Evolutionary conservation across 106 monocot species (phyloP).

Genomic region (Allium cepa): DNA sequence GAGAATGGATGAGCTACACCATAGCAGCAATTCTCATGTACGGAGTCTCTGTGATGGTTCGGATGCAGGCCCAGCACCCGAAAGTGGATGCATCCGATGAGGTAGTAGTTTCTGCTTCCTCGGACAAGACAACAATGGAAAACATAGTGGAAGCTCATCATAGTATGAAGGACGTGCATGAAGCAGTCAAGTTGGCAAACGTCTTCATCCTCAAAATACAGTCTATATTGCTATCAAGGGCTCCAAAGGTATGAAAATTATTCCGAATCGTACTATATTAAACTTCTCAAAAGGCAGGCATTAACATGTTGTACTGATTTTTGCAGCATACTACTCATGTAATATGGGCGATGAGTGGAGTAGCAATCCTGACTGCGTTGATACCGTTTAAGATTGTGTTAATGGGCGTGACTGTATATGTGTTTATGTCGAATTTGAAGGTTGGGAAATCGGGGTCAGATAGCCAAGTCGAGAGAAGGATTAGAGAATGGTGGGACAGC

Average conservation of each 20-base stretch:
- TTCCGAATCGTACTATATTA: neutral
- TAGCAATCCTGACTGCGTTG: constrained; percentile 29
- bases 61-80: constrained; percentile 24
- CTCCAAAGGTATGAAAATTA: constrained; percentile 51
- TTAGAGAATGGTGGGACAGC: constrained; percentile 87
- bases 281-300: too few relatives aligned
- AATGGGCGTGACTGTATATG: constrained; percentile 20
- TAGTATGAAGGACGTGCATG: constrained; percentile 31
- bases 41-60: constrained; percentile 37
- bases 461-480: constrained; percentile 34
- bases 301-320: neutral
- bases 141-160: constrained; percentile 69
- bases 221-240: constrained; percentile 47
- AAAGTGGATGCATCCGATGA: constrained; percentile 19
- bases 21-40: constrained; percentile 26
- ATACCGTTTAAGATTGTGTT: constrained; percentile 68
- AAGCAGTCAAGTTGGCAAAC: constrained; percentile 36
- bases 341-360: constrained; percentile 31
- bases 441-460: constrained; percentile 8
- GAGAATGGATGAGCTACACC: constrained; percentile 60
- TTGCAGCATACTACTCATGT: constrained; percentile 53
- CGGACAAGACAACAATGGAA: constrained; percentile 67
- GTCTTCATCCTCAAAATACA: constrained; percentile 52
- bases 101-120: constrained; percentile 38
- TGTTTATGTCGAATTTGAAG: constrained; percentile 26